phyloP scores from a whole-genome alignment of 257 asterid genomes.

The Solanum chilense region DNA sequence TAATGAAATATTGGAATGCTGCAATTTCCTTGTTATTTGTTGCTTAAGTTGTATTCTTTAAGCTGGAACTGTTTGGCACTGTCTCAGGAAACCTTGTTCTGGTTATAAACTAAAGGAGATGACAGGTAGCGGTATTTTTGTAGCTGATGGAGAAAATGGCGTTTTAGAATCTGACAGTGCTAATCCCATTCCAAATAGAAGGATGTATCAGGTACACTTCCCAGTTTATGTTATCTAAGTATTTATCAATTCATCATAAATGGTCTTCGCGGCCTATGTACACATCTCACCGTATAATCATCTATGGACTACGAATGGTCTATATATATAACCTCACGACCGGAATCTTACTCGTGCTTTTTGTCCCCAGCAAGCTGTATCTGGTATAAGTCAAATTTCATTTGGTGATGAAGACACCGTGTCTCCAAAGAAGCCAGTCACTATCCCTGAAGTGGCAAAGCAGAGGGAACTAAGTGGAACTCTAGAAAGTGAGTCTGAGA shows the following conservation, averaged over 20 bases:
- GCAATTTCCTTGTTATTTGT: neutral
- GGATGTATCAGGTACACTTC: slow-evolving; percentile 75
- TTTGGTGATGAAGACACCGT: slow-evolving; percentile 81
- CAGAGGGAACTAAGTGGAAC: slow-evolving; percentile 93
- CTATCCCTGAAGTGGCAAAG: slow-evolving; percentile 86
- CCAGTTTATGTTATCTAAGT: neutral
- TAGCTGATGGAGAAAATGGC: slow-evolving; percentile 57
- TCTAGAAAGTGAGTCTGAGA: slow-evolving; percentile 73
- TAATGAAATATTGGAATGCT: neutral
- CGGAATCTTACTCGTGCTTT: neutral
- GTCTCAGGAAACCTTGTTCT: slow-evolving; percentile 87
- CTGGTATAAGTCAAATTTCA: slow-evolving; percentile 81
- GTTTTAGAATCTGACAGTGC: slow-evolving; percentile 45
- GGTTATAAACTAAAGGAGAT: slow-evolving; percentile 90
- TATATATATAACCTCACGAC: neutral
- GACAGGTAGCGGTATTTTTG: slow-evolving; percentile 96
- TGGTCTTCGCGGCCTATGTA: neutral
- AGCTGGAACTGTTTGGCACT: neutral
- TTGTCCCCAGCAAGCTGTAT: slow-evolving; percentile 53
- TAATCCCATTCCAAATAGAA: slow-evolving; percentile 73
- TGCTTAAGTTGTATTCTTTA: neutral
- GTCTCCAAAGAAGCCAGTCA: slow-evolving; percentile 74
- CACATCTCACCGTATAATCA: neutral
- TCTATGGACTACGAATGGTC: neutral
- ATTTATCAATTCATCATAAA: neutral